Conservation (phyloP, 345 rosid genomes). For the Populus simonii region DNA sequence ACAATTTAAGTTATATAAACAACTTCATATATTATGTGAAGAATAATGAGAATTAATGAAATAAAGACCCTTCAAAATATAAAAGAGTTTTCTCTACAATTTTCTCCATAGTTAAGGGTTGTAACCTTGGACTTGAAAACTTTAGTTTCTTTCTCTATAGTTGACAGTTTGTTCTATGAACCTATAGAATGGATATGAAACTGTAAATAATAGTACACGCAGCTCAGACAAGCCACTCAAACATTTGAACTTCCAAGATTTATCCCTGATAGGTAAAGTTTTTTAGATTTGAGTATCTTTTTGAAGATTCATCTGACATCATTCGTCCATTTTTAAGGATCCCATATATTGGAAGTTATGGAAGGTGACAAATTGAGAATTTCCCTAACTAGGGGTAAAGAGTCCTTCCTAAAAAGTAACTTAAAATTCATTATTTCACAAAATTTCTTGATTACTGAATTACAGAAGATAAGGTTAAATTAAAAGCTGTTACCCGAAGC, state of each 20-base stretch:
- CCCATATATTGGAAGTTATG: not conserved
- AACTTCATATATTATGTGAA: no score
- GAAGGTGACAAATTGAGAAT: no score
- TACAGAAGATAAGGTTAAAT: not conserved
- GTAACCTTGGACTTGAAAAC: no score
- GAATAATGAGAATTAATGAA: no score
- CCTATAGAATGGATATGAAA: not conserved
- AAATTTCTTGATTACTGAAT: not conserved
- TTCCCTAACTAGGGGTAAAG: not conserved
- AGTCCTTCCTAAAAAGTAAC: not conserved
- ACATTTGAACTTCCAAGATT: not conserved
- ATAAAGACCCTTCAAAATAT: not conserved
- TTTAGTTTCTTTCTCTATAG: not conserved
- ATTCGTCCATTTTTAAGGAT: not conserved
- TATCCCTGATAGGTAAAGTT: not conserved
- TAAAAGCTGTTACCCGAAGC: constrained; percentile 57
- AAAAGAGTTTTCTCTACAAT: no score
- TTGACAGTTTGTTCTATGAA: not conserved
- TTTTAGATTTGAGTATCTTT: not conserved
- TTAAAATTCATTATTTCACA: not conserved
- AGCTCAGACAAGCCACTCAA: not conserved
- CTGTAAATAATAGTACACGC: not conserved
- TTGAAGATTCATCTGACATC: not conserved
- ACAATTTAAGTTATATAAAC: no score
- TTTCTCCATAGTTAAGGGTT: not conserved